These are phyloP conservation scores for Plectosphaerella sp. DNA, from an alignment of 2,329 filamentous ascomycete species.

Conservation along the genomic window DNA sequence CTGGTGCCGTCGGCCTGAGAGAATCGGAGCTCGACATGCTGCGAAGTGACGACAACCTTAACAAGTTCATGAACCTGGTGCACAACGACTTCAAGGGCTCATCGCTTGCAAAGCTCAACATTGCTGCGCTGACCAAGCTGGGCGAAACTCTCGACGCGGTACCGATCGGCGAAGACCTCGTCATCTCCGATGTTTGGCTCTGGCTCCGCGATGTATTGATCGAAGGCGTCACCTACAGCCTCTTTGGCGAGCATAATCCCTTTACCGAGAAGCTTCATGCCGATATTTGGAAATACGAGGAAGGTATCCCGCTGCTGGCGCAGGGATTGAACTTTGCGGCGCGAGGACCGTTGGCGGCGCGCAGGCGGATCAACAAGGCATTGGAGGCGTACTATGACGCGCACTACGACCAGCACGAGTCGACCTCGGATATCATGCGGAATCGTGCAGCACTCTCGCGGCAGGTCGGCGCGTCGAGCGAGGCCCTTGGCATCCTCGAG, in stretches of 20 bases:
- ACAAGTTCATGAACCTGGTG: slow-evolving; percentile 27
- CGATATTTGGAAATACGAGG: slow-evolving; percentile 16
- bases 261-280: slow-evolving; percentile 25
- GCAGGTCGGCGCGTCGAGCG: slow-evolving; percentile 19
- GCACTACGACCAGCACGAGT: slow-evolving; percentile 16
- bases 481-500: slow-evolving; percentile 23
- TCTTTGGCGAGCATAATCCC: slow-evolving; percentile 40
- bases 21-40: slow-evolving; percentile 13
- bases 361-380: slow-evolving; percentile 13
- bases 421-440: slow-evolving; percentile 22
- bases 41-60: no score
- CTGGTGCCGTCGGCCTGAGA: slow-evolving; percentile 30
- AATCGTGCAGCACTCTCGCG: slow-evolving; percentile 20
- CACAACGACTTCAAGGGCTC: slow-evolving; percentile 24
- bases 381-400: slow-evolving; percentile 25
- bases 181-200: slow-evolving; percentile 25
- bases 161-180: slow-evolving; percentile 7
- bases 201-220: slow-evolving; percentile 34
- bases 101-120: slow-evolving; percentile 27
- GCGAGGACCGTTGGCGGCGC: slow-evolving; percentile 17
- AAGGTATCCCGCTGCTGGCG: slow-evolving; percentile 19
- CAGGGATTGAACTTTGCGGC: slow-evolving; percentile 18
- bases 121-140: slow-evolving; percentile 27
- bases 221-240: slow-evolving; percentile 27
- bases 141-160: slow-evolving; percentile 19